Percentiles rank a stretch among this genome's conserved stretches.
phyloP scores from a whole-genome alignment of 2,329 filamentous ascomycete genomes.

The Triangularia verruculosa region DNA sequence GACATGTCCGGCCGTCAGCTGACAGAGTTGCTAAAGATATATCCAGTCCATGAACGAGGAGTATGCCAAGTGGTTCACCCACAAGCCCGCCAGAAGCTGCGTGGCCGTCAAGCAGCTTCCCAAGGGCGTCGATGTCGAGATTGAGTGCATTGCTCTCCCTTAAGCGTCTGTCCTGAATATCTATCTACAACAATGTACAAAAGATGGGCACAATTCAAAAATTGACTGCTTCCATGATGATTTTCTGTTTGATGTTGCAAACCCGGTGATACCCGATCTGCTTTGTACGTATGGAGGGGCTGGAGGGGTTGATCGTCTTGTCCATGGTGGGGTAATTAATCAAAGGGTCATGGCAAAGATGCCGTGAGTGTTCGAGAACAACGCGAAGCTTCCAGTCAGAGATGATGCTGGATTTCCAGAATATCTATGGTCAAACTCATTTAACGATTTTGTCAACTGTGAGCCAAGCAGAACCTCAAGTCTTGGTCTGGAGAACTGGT shows the following conservation, averaged over 20 bases:
- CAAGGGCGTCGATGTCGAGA: constrained; percentile 83
- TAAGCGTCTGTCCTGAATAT: constrained; percentile 32
- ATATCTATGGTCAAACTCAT: background rate
- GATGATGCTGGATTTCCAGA: background rate
- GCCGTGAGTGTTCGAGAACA: background rate
- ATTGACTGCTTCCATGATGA: background rate
- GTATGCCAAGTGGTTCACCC: constrained; percentile 78
- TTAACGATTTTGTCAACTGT: background rate
- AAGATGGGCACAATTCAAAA: background rate
- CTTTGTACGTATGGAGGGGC: background rate
- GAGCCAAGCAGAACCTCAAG: background rate
- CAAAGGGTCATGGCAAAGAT: background rate
- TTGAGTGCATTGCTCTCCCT: constrained; percentile 79
- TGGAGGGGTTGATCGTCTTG: background rate
- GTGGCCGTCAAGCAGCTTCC: constrained; percentile 87
- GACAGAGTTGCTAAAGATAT: background rate
- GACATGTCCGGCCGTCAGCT: background rate
- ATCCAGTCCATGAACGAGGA: constrained; percentile 72
- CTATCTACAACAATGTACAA: background rate
- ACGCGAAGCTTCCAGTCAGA: background rate
- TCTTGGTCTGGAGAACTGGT: background rate
- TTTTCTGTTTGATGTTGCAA: background rate
- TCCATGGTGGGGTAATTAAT: background rate
- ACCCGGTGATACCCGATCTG: background rate
- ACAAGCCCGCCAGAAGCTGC: constrained; percentile 85